A percentile compares a stretch with the other conserved stretches of the same genome.
These are phyloP conservation scores for Paraphoma chrysanthemicola DNA, from an alignment of 2,329 filamentous ascomycete genomes.

Conservation along the genomic window DNA sequence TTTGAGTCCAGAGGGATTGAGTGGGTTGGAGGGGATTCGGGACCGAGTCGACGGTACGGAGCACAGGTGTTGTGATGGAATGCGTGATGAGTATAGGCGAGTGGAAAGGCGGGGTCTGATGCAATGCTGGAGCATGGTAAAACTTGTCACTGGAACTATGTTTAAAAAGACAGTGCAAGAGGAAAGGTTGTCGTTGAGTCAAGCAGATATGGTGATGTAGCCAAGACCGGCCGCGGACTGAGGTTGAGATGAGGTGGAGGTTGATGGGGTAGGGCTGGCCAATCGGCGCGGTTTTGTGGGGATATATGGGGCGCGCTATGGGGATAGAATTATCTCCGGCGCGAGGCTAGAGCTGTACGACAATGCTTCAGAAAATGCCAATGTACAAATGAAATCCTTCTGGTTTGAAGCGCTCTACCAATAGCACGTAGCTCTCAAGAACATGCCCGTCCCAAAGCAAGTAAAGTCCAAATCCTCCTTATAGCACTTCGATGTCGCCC, in stretches of 20 bases:
- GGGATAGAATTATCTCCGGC: too few species aligned
- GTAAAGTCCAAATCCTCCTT: too few species aligned
- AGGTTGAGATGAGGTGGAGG: not conserved
- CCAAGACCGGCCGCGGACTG: not conserved
- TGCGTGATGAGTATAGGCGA: not conserved
- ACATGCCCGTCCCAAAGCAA: too few species aligned
- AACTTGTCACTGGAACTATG: not conserved
- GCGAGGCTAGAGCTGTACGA: too few species aligned
- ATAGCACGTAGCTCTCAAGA: too few species aligned
- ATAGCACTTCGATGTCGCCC: too few species aligned
- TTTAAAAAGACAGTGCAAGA: not conserved
- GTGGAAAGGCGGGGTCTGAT: not conserved
- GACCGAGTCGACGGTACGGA: not conserved
- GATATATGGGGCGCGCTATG: not conserved
- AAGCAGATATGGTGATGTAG: not conserved
- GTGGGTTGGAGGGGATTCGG: not conserved
- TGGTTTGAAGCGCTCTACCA: too few species aligned
- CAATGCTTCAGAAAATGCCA: too few species aligned
- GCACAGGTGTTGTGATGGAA: not conserved
- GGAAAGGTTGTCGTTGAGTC: not conserved
- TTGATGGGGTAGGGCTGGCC: not conserved
- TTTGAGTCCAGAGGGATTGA: not conserved
- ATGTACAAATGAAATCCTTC: too few species aligned
- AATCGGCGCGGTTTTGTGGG: not conserved
- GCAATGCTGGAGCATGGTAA: not conserved